phyloP scores from a whole-genome alignment of 2,329 filamentous ascomycete genomes.

The Aureobasidium namibiae region DNA sequence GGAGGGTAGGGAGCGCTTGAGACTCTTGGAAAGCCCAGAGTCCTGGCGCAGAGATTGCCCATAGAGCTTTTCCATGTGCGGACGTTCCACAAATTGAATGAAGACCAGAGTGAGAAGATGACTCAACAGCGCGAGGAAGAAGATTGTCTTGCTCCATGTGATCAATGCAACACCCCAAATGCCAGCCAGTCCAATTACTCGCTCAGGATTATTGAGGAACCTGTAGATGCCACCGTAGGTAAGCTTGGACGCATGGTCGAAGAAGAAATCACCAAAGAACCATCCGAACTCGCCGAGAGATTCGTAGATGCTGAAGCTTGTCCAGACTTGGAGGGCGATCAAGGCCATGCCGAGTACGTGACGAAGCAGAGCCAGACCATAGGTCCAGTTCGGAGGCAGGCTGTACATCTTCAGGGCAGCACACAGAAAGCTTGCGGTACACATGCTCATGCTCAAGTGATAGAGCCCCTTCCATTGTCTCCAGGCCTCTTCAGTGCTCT shows the following conservation, averaged over 20 bases:
- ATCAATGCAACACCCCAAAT: conserved; percentile 92
- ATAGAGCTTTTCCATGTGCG: conserved; percentile 98
- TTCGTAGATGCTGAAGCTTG: conserved; percentile 84
- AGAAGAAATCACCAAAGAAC: conserved; percentile 99
- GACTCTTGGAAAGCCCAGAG: conserved; percentile 84
- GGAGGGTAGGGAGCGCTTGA: conserved; percentile 76
- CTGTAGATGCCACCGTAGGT: conserved; percentile 97
- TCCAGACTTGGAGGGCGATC: conserved; percentile 86
- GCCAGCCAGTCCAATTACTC: conserved; percentile 87
- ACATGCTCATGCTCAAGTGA: conserved; percentile 84
- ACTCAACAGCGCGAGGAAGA: conserved; percentile 75
- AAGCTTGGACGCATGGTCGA: conserved; percentile 76
- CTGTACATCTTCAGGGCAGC: conserved; percentile 96
- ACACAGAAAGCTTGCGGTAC: conserved; percentile 78
- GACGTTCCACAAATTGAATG: conserved; percentile 87
- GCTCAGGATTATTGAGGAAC: conserved; percentile 95
- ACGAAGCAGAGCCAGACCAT: conserved; percentile 75
- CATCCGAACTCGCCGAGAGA: conserved; percentile 95
- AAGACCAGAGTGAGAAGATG: conserved; percentile 81
- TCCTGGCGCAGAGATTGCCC: conserved; percentile 74
- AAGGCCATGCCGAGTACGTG: conserved; percentile 77
- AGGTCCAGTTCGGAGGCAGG: conserved; percentile 76
- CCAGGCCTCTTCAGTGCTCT: conserved; percentile 86
- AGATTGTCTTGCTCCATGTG: conserved; percentile 79
- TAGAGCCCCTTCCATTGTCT: conserved; percentile 96